Conservation (phyloP, 2,329 filamentous ascomycete genomes). For the Diaporthe caulivora region DNA sequence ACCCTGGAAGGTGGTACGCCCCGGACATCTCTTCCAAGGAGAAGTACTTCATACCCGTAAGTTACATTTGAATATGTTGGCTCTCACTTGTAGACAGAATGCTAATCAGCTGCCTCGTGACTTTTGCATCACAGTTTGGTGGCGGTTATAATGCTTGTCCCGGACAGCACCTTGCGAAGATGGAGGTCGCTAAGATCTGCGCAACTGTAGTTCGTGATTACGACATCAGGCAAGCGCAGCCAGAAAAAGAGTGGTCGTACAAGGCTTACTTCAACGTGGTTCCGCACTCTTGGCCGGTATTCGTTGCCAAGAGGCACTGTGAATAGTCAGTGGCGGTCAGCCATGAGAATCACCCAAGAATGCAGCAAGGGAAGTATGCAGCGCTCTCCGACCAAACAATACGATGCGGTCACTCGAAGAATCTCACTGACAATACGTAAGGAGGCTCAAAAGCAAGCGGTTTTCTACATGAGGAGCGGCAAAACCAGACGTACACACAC, state of each 20-base stretch:
- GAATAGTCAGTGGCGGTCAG: background rate
- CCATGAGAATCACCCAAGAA: background rate
- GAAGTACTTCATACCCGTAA: constrained; percentile 45
- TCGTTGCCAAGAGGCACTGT: constrained; percentile 37
- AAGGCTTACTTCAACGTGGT: constrained; percentile 45
- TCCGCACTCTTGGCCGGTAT: constrained; percentile 44
- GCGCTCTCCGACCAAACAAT: background rate
- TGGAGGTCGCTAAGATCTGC: constrained; percentile 22
- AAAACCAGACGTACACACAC: too few species aligned
- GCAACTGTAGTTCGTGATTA: constrained; percentile 23
- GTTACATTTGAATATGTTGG: background rate
- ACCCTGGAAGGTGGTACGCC: constrained; percentile 43
- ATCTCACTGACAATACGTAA: too few species aligned
- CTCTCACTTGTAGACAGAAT: too few species aligned
- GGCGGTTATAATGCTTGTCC: constrained; percentile 26
- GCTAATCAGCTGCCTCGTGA: background rate
- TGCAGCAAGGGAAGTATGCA: background rate
- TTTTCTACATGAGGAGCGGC: too few species aligned
- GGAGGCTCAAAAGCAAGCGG: too few species aligned
- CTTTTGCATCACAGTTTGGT: background rate
- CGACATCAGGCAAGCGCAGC: constrained; percentile 43
- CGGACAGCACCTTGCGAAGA: constrained; percentile 13
- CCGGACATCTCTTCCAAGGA: constrained; percentile 38
- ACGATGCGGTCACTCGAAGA: too few species aligned
- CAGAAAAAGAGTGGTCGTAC: constrained; percentile 44